Conservation (phyloP, 768 basidiomycete genomes). For the Chalciporus piperatus region DNA sequence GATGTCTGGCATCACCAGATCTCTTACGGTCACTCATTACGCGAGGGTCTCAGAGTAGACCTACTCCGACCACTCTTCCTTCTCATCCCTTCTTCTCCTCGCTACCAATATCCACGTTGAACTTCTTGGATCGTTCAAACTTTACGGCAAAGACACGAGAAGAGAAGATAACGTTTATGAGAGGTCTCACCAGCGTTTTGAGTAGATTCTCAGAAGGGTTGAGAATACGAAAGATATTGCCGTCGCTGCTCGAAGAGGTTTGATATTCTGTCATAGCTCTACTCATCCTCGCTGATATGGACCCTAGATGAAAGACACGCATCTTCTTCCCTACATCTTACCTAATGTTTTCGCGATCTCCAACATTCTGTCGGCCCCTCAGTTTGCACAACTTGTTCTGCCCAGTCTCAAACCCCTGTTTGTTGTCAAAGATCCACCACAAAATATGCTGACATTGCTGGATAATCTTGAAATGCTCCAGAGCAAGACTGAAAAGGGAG, state of each 20-base stretch:
- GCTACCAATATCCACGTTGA: constrained; percentile 90
- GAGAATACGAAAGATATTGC: constrained; percentile 83
- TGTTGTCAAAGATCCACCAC: constrained; percentile 88
- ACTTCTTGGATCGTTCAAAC: constrained; percentile 92
- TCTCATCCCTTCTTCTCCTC: constrained; percentile 92
- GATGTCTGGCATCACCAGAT: constrained; percentile 40
- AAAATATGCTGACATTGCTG: constrained; percentile 92
- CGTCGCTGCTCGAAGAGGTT: constrained; percentile 91
- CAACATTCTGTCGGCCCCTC: constrained; percentile 65
- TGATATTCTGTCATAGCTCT: constrained; percentile 8
- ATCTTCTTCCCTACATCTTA: constrained; percentile 90
- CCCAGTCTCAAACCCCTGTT: constrained; percentile 91
- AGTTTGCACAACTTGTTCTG: constrained; percentile 80
- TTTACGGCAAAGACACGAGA: constrained; percentile 93
- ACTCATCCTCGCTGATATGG: constrained; percentile 4
- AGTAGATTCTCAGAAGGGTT: constrained; percentile 86
- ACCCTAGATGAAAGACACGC: constrained; percentile 85
- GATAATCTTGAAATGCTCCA: constrained; percentile 88
- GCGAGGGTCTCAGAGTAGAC: constrained; percentile 66
- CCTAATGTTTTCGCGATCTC: constrained; percentile 95
- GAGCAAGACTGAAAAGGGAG: constrained; percentile 79
- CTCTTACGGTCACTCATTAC: constrained; percentile 81
- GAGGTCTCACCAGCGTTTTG: constrained; percentile 78
- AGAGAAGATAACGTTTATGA: constrained; percentile 96
- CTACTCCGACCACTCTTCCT: constrained; percentile 77